Conservation (phyloP, 148 eudicot species). For the Vaccinium myrtillus region DNA sequence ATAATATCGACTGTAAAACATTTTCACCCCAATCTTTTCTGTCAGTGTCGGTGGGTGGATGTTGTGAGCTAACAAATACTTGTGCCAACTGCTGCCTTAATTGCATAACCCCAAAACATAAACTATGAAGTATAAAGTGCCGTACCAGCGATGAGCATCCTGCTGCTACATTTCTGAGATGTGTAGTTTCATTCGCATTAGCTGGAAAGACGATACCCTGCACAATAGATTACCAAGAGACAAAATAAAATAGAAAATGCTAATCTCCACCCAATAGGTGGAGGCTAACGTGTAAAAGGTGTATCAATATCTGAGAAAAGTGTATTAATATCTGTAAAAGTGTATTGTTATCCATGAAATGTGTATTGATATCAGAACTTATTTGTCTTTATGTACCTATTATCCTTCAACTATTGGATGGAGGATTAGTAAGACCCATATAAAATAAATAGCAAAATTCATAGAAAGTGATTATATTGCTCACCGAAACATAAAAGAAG, state of each 20-base stretch:
- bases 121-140: slow-evolving; percentile 9
- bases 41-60: neutral
- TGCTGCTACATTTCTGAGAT: slow-evolving; percentile 59
- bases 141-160: slow-evolving; percentile 75
- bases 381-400: too few species aligned
- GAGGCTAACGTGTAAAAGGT: too few species aligned
- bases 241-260: neutral
- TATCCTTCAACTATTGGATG: too few species aligned
- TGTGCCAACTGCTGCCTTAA: slow-evolving; percentile 4
- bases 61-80: neutral
- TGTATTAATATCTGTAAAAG: too few species aligned
- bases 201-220: slow-evolving; percentile 74
- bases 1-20: neutral
- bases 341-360: too few species aligned
- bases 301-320: too few species aligned
- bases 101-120: slow-evolving; percentile 2
- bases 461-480: neutral
- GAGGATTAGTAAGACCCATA: too few species aligned
- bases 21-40: neutral
- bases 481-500: slow-evolving; percentile 5
- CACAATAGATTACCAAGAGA: slow-evolving; percentile 23
- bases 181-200: slow-evolving; percentile 50
- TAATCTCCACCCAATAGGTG: too few species aligned
- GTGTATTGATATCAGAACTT: too few species aligned
- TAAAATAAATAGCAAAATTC: slow-evolving; percentile 2